These are phyloP conservation scores for Nymphaea colorata DNA, from an alignment of 164 flowering plant species.

Conservation along the genomic window DNA sequence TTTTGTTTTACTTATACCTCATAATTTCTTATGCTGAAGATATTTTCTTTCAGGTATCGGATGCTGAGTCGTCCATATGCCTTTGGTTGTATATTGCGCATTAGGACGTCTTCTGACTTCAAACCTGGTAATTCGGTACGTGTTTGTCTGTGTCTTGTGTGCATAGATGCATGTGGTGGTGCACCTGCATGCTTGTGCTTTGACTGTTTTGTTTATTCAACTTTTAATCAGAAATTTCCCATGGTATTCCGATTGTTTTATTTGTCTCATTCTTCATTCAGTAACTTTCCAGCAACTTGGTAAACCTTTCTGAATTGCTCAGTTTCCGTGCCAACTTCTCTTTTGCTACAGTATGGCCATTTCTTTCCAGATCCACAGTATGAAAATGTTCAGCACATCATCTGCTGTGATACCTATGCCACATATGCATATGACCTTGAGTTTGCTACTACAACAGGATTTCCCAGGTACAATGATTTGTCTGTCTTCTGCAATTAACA, in stretches of 20 bases:
- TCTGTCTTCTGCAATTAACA: no score
- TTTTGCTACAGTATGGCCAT: conserved; percentile 78
- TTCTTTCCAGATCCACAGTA: conserved; percentile 98
- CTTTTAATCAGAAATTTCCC: no score
- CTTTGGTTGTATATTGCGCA: conserved; percentile 76
- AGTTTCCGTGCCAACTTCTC: no score
- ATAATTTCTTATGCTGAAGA: no score
- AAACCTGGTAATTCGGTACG: conserved; percentile 64
- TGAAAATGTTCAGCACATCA: conserved; percentile 96
- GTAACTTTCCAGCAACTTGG: no score
- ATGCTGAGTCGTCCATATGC: conserved; percentile 96
- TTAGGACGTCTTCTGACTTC: conserved; percentile 91
- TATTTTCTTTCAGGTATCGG: conserved; percentile 54
- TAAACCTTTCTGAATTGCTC: no score
- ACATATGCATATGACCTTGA: conserved; percentile 99
- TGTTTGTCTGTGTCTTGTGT: no score
- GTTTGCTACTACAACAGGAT: conserved; percentile 52
- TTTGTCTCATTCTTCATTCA: no score
- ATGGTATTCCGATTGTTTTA: no score
- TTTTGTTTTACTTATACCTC: no score
- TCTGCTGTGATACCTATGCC: conserved; percentile 92
- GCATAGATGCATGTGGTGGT: no score
- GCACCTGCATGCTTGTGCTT: conserved; percentile 11
- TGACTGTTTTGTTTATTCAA: neutral
- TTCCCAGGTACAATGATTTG: conserved; percentile 50